phyloP scores from a whole-genome alignment of 2,329 filamentous ascomycete species.

The Ampelomyces quisqualis region DNA sequence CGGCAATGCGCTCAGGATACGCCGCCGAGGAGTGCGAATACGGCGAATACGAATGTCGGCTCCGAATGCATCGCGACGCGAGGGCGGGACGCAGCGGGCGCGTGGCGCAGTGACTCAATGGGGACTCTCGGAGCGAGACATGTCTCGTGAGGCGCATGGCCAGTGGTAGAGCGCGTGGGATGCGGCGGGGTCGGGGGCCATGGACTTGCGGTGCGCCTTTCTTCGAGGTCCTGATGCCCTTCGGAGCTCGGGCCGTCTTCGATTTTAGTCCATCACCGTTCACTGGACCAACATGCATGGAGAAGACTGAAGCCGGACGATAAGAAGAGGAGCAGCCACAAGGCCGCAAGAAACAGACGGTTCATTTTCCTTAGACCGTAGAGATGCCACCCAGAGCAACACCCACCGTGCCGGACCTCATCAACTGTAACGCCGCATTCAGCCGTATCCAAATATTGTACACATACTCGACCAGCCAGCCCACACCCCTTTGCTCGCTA shows the following conservation, averaged over 20 bases:
- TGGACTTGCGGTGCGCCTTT: conserved; percentile 1
- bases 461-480: conserved; percentile 21
- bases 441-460: conserved; percentile 24
- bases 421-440: conserved; percentile 11
- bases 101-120: conserved; percentile 30
- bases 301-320: not conserved
- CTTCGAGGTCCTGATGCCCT: no score
- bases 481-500: no score
- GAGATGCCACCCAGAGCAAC: conserved; percentile 4
- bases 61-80: conserved; percentile 17
- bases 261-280: not conserved
- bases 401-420: not conserved
- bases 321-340: conserved; percentile 4
- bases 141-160: conserved; percentile 44
- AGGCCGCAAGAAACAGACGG: conserved; percentile 2
- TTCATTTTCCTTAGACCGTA: conserved; percentile 2
- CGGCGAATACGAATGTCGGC: conserved; percentile 21
- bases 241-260: conserved; percentile 8
- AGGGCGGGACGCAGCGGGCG: conserved; percentile 21
- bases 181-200: conserved; percentile 5
- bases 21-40: conserved; percentile 24
- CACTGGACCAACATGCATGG: not conserved
- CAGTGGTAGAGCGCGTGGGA: conserved; percentile 19
- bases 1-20: conserved; percentile 46
- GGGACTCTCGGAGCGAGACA: conserved; percentile 36